Conservation (phyloP, 1,284 basidiomycete genomes). For the Caloboletus firmus region DNA sequence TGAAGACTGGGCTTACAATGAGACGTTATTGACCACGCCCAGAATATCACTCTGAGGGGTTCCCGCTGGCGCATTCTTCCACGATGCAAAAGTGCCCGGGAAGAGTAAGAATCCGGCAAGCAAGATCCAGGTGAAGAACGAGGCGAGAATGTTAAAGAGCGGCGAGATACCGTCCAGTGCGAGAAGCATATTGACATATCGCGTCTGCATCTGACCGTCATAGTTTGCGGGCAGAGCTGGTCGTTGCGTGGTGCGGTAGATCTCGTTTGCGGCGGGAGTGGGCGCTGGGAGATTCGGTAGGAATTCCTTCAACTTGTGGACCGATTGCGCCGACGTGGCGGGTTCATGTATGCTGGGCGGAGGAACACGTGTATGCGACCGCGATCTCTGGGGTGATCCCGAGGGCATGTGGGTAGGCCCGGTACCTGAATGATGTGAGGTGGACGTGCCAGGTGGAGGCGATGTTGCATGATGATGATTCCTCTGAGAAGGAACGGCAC, state of each 20-base stretch:
- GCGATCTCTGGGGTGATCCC: constrained; percentile 20
- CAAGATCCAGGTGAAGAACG: constrained; percentile 59
- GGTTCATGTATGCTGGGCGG: constrained; percentile 3
- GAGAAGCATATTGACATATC: constrained; percentile 35
- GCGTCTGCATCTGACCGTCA: constrained; percentile 30
- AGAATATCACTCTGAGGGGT: constrained; percentile 36
- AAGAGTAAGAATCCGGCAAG: constrained; percentile 60
- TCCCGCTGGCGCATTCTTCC: constrained; percentile 34
- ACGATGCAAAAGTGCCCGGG: constrained; percentile 56
- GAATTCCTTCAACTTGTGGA: constrained; percentile 4
- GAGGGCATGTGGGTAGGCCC: constrained; percentile 5
- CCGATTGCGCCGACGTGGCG: not conserved
- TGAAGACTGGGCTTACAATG: constrained; percentile 40
- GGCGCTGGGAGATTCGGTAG: not conserved
- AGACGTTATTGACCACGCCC: constrained; percentile 39
- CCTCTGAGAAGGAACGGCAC: constrained; percentile 12
- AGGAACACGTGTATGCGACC: constrained; percentile 11
- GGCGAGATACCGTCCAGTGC: constrained; percentile 34
- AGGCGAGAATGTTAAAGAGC: constrained; percentile 46
- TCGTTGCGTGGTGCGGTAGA: constrained; percentile 23
- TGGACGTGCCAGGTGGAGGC: constrained; percentile 7
- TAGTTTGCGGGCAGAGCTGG: constrained; percentile 26
- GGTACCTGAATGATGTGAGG: constrained; percentile 6
- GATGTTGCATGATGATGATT: constrained; percentile 12
- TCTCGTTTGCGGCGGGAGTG: constrained; percentile 14